These are phyloP conservation scores for Casaregolazyma suthepensis DNA, from an alignment of 1,139 yeast species.

Conservation along the genomic window DNA sequence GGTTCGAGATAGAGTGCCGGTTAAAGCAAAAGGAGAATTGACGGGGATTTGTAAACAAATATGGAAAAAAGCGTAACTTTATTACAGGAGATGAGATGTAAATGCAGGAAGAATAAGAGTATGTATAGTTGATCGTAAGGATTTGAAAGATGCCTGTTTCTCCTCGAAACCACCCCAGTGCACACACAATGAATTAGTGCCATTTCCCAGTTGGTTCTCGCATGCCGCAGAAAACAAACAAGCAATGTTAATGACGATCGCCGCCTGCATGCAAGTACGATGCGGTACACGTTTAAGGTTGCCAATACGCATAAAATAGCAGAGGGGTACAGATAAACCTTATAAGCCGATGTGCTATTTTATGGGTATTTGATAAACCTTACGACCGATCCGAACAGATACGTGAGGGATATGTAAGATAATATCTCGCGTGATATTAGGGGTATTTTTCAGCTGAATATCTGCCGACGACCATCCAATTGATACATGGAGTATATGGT, in stretches of 20 bases:
- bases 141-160: too few species aligned
- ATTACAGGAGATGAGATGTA: not conserved
- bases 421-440: not conserved
- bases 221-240: not conserved
- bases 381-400: not conserved
- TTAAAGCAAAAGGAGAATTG: not conserved
- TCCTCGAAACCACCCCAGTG: too few species aligned
- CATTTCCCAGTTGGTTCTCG: not conserved
- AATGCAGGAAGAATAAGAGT: not conserved
- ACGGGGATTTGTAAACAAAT: not conserved
- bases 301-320: not conserved
- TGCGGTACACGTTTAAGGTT: not conserved
- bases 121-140: too few species aligned
- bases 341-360: too few species aligned
- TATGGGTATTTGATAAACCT: not conserved
- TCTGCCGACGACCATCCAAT: conserved; percentile 1
- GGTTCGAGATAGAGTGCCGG: not conserved
- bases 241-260: not conserved
- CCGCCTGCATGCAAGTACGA: not conserved
- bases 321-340: too few species aligned
- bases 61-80: not conserved
- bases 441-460: not conserved
- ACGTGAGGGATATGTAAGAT: not conserved
- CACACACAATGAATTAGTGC: not conserved
- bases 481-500: conserved; percentile 5